These are phyloP conservation scores for Stephania japonica DNA, from an alignment of 164 flowering plant genomes.

Conservation along the genomic window DNA sequence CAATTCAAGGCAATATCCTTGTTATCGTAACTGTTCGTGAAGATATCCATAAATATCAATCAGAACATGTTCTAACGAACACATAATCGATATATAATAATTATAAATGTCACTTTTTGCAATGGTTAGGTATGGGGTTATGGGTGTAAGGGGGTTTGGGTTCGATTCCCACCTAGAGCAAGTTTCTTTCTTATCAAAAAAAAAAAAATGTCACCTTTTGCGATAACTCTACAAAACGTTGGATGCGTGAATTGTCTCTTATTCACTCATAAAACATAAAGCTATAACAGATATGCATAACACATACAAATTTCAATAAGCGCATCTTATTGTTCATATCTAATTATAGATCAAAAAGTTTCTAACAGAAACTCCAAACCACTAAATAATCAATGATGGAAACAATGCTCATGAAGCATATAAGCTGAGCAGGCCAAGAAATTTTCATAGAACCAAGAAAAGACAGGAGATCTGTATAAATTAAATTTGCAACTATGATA, in stretches of 20 bases:
- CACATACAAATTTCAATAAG: background rate
- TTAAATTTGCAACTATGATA: background rate
- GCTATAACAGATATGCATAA: background rate
- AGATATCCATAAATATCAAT: slow-evolving; percentile 12
- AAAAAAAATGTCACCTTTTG: too few relatives aligned
- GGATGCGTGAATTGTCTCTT: background rate
- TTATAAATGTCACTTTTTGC: background rate
- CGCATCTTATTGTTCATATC: background rate
- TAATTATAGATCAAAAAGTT: background rate
- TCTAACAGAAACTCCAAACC: background rate
- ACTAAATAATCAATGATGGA: background rate
- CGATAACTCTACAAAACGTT: background rate
- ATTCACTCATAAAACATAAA: background rate
- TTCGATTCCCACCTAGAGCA: too few relatives aligned
- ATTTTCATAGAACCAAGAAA: background rate
- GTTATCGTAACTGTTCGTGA: slow-evolving; percentile 74
- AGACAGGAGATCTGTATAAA: background rate
- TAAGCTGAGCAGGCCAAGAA: background rate
- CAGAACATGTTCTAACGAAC: background rate
- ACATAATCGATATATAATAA: background rate
- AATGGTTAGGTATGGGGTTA: too few relatives aligned
- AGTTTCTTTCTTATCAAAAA: too few relatives aligned
- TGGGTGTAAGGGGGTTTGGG: too few relatives aligned
- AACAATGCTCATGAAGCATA: background rate
- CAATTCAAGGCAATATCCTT: slow-evolving; percentile 86